These are phyloP conservation scores for Fonsecaea erecta DNA, from an alignment of 2,329 filamentous ascomycete species.

Conservation along the genomic window DNA sequence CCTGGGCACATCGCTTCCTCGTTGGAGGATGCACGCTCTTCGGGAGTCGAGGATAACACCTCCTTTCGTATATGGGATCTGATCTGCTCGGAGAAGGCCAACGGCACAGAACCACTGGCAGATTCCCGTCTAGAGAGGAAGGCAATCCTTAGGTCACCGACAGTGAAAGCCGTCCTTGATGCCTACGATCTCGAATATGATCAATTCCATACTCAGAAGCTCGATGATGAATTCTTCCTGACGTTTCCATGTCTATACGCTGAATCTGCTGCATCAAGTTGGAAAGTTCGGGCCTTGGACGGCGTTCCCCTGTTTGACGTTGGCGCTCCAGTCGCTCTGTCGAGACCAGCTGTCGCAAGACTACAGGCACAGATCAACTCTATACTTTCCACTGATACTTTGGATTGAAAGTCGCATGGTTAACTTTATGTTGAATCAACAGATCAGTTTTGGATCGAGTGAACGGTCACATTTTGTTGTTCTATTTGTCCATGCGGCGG, in stretches of 20 bases:
- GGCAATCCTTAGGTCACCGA: slow-evolving; percentile 7
- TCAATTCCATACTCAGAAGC: slow-evolving; percentile 20
- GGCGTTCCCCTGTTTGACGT: background rate
- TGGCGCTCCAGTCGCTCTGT: background rate
- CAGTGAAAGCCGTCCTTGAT: slow-evolving; percentile 7
- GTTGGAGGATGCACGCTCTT: too few species aligned
- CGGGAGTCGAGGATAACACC: background rate
- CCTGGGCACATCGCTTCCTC: background rate
- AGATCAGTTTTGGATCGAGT: too few species aligned
- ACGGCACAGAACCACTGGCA: background rate
- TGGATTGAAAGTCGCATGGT: too few species aligned
- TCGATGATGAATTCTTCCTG: slow-evolving; percentile 78
- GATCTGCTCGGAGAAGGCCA: slow-evolving; percentile 16
- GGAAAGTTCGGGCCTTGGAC: slow-evolving; percentile 45
- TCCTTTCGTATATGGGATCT: slow-evolving; percentile 27
- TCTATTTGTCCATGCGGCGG: too few species aligned
- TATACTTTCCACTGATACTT: too few species aligned
- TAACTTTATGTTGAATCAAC: too few species aligned
- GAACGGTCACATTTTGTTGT: too few species aligned
- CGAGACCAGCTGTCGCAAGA: background rate
- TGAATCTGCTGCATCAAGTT: background rate
- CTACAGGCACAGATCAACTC: too few species aligned
- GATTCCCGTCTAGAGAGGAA: background rate
- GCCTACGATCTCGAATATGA: slow-evolving; percentile 20
- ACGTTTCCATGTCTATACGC: slow-evolving; percentile 51